Percentiles rank a stretch among this genome's conserved stretches.
Evolutionary conservation across 768 basidiomycete species (phyloP).

Genomic region (Amanita subjunquillea): DNA sequence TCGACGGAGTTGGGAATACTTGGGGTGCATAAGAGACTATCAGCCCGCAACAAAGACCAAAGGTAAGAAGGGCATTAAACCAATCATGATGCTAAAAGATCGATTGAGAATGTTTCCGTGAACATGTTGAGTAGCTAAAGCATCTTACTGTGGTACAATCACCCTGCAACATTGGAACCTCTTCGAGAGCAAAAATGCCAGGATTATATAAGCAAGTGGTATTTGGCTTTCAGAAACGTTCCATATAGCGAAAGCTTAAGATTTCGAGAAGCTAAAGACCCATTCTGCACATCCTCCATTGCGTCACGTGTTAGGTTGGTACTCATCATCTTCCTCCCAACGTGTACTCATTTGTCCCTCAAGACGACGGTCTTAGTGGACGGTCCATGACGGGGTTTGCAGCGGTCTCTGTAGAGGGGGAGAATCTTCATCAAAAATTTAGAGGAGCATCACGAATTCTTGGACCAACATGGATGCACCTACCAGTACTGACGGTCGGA

Average conservation of each 20-base stretch:
- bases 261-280: not conserved
- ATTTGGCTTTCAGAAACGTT: no score
- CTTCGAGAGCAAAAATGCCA: not conserved
- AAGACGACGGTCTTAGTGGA: not conserved
- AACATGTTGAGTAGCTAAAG: not conserved
- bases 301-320: not conserved
- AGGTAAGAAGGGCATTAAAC: slow-evolving; percentile 54
- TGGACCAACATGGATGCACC: slow-evolving; percentile 57
- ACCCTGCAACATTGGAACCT: not conserved
- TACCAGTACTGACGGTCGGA: slow-evolving; percentile 68
- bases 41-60: slow-evolving; percentile 59
- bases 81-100: slow-evolving; percentile 57
- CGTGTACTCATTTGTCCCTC: not conserved
- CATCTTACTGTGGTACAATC: not conserved
- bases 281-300: not conserved
- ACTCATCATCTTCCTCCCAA: not conserved
- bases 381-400: slow-evolving; percentile 4
- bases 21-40: slow-evolving; percentile 81
- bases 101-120: not conserved
- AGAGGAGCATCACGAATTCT: slow-evolving; percentile 47
- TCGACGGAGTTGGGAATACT: slow-evolving; percentile 24
- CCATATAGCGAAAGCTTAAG: no score
- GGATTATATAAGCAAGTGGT: not conserved
- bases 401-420: not conserved
- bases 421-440: slow-evolving; percentile 23